Conservation (phyloP, 495 filamentous ascomycete species). For the Podospora australis region DNA sequence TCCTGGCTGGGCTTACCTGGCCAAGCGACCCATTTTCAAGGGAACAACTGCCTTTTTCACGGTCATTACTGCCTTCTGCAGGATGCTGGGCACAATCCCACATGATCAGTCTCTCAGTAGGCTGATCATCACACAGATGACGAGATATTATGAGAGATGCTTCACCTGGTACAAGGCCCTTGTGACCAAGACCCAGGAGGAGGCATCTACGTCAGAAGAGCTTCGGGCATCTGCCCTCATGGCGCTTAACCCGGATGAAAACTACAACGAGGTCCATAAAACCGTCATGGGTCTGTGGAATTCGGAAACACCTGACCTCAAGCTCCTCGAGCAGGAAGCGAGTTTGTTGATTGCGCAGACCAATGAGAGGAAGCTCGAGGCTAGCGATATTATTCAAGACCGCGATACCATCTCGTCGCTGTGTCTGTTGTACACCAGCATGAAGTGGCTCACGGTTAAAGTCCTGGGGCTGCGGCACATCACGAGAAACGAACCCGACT, state of each 20-base stretch:
- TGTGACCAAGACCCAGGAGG: constrained; percentile 49
- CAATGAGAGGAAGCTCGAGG: constrained; percentile 56
- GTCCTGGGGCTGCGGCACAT: constrained; percentile 70
- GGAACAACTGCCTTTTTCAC: constrained; percentile 85
- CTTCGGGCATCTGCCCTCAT: constrained; percentile 68
- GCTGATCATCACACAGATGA: constrained; percentile 82
- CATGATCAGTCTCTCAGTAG: constrained; percentile 94
- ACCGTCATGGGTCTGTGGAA: constrained; percentile 35
- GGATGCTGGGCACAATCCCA: constrained; percentile 89
- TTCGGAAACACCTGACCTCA: constrained; percentile 34
- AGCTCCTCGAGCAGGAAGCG: constrained; percentile 58
- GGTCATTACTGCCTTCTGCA: constrained; percentile 82
- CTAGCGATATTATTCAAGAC: constrained; percentile 81
- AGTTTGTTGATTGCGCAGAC: constrained; percentile 58
- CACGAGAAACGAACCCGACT: constrained; percentile 49
- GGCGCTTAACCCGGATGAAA: constrained; percentile 26
- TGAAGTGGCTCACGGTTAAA: constrained; percentile 92
- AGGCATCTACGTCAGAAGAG: constrained; percentile 29
- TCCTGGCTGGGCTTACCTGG: constrained; percentile 67
- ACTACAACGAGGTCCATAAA: not conserved
- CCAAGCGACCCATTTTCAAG: constrained; percentile 82
- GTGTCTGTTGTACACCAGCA: constrained; percentile 88
- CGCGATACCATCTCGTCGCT: constrained; percentile 75
- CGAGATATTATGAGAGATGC: constrained; percentile 86
- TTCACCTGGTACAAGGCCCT: constrained; percentile 78